A percentile compares a stretch with the other conserved stretches of the same genome.
Conservation (phyloP, 805 yeast genomes). For the Kazachstania taianensis region DNA sequence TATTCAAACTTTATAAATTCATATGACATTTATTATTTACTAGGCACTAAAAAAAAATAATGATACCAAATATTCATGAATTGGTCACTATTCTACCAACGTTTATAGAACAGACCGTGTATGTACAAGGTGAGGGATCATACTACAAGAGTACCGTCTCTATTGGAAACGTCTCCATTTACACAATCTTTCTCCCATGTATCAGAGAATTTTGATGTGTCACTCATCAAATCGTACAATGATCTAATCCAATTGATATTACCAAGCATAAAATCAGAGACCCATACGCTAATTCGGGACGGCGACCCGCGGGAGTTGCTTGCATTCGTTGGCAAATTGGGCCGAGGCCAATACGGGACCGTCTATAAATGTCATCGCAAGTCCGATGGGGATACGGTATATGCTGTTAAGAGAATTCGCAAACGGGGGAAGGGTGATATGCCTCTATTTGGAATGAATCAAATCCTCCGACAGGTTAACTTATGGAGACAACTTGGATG, state of each 20-base stretch:
- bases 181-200: too few relatives aligned
- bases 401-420: conserved; percentile 25
- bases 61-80: too few relatives aligned
- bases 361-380: conserved; percentile 18
- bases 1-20: too few relatives aligned
- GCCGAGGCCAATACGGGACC: conserved; percentile 27
- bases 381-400: conserved; percentile 4
- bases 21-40: too few relatives aligned
- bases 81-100: too few relatives aligned
- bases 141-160: too few relatives aligned
- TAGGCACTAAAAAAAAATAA: too few relatives aligned
- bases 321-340: conserved; percentile 14
- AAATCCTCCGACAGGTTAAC: conserved; percentile 22
- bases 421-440: conserved; percentile 21
- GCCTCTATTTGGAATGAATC: conserved; percentile 21
- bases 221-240: conserved; percentile 3
- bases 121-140: too few relatives aligned
- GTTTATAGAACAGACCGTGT: too few relatives aligned
- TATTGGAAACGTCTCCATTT: too few relatives aligned
- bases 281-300: neutral
- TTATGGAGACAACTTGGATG: conserved; percentile 15
- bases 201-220: too few relatives aligned
- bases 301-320: conserved; percentile 2
- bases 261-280: neutral
- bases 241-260: conserved; percentile 2